These are phyloP conservation scores for Lactarius vividus DNA, from an alignment of 768 basidiomycete genomes.

Conservation along the genomic window DNA sequence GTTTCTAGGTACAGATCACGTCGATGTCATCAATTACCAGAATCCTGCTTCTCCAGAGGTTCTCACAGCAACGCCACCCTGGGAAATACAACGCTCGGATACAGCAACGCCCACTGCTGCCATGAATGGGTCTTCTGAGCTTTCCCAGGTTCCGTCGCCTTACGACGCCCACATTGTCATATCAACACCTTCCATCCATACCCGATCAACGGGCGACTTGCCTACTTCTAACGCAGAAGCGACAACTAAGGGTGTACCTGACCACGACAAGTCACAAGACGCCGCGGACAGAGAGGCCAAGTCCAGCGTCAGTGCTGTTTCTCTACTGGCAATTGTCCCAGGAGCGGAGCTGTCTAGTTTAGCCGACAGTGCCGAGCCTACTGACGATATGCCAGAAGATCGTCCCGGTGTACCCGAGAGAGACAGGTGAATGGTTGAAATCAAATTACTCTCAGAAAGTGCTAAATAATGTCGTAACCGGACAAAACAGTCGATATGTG, in stretches of 20 bases:
- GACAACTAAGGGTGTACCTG: conserved; percentile 31
- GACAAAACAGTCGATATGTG: conserved; percentile 50
- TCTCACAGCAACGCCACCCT: conserved; percentile 49
- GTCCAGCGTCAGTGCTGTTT: conserved; percentile 8
- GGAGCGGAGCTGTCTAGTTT: conserved; percentile 14
- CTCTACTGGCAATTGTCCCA: conserved; percentile 12
- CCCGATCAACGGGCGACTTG: conserved; percentile 55
- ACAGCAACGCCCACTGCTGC: conserved; percentile 51
- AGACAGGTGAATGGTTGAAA: conserved; percentile 44
- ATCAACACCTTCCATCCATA: conserved; percentile 50
- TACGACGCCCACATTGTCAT: not conserved
- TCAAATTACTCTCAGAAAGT: not conserved
- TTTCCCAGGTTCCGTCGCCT: conserved; percentile 23
- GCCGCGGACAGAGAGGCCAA: conserved; percentile 17
- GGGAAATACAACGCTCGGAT: conserved; percentile 50
- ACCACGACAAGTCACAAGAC: conserved; percentile 28
- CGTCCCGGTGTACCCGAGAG: conserved; percentile 33
- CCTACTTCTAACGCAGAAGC: conserved; percentile 43
- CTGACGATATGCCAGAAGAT: conserved; percentile 24
- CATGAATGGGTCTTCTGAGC: conserved; percentile 30
- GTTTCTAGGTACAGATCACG: conserved; percentile 10
- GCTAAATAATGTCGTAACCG: conserved; percentile 9
- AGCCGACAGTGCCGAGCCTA: conserved; percentile 14
- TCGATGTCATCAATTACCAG: conserved; percentile 44
- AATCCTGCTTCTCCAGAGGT: conserved; percentile 74